Percentiles rank a stretch among this genome's conserved stretches.
Evolutionary conservation across 2,329 filamentous ascomycete species (phyloP).

Genomic region (Verticillium nonalfalfae): DNA sequence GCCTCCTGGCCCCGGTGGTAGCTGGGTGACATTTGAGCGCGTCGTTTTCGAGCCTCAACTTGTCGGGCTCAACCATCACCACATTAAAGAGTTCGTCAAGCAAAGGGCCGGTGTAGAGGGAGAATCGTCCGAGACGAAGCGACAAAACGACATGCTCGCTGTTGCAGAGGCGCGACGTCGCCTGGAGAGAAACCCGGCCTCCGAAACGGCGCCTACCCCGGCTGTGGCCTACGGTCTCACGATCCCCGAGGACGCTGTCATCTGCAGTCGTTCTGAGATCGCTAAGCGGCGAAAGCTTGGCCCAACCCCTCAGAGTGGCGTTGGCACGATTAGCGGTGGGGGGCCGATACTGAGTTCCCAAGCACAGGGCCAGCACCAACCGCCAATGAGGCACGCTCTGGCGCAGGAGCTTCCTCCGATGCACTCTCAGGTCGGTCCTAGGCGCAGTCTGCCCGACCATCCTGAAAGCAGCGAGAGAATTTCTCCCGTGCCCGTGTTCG

Average conservation of each 20-base stretch:
- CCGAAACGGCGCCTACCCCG: constrained; percentile 34
- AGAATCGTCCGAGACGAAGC: constrained; percentile 29
- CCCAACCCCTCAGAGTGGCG: constrained; percentile 28
- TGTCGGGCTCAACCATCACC: constrained; percentile 45
- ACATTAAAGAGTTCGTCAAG: constrained; percentile 58
- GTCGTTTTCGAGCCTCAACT: constrained; percentile 54
- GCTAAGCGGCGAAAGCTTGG: constrained; percentile 48
- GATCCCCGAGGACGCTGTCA: constrained; percentile 34
- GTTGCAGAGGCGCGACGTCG: constrained; percentile 39
- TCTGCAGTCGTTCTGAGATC: constrained; percentile 4
- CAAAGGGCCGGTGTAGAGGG: constrained; percentile 34
- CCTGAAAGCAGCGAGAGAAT: not conserved
- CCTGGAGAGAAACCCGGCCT: constrained; percentile 33
- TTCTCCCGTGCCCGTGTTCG: constrained; percentile 15
- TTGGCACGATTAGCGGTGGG: constrained; percentile 24
- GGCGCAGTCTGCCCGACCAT: not conserved
- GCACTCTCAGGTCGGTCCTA: not conserved
- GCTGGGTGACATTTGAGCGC: constrained; percentile 58
- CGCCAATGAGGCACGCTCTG: not conserved
- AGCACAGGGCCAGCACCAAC: constrained; percentile 4
- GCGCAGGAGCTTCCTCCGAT: constrained; percentile 2
- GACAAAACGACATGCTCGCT: constrained; percentile 32
- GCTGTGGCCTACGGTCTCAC: constrained; percentile 45
- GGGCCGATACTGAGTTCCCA: constrained; percentile 7
- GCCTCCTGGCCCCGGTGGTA: constrained; percentile 53